Percentiles rank a stretch among this genome's conserved stretches.
Conservation (phyloP, 2,329 filamentous ascomycete genomes). For the Atkinsonella texensis region DNA sequence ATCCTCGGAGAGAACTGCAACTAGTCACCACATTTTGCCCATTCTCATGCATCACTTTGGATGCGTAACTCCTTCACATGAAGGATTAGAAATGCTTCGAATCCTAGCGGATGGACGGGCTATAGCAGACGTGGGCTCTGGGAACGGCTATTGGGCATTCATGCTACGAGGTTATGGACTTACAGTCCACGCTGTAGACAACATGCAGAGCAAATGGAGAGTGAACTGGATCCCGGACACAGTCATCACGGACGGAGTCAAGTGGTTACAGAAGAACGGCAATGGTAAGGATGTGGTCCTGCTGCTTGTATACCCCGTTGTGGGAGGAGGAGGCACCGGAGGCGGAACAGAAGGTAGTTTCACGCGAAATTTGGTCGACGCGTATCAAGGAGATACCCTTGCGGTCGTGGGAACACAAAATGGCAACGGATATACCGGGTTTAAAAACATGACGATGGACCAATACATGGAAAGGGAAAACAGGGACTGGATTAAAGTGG, state of each 20-base stretch:
- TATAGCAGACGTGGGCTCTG: conserved; percentile 56
- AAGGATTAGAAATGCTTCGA: conserved; percentile 48
- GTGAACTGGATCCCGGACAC: conserved; percentile 59
- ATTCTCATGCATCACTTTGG: conserved; percentile 72
- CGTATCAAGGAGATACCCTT: conserved; percentile 51
- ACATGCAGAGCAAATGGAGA: conserved; percentile 54
- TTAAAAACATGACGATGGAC: conserved; percentile 50
- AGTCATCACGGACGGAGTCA: conserved; percentile 44
- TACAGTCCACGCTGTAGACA: conserved; percentile 50
- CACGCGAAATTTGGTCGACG: conserved; percentile 47
- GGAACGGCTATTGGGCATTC: conserved; percentile 66
- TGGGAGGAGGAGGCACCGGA: conserved; percentile 49
- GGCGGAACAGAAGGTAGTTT: conserved; percentile 51
- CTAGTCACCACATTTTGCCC: conserved; percentile 57
- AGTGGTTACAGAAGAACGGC: conserved; percentile 39
- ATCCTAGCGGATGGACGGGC: conserved; percentile 39
- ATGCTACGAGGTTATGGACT: conserved; percentile 51
- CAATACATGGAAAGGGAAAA: conserved; percentile 52
- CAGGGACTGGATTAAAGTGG: conserved; percentile 43
- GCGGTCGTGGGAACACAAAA: conserved; percentile 69
- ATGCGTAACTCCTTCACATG: conserved; percentile 57
- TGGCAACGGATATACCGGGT: conserved; percentile 60
- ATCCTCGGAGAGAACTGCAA: conserved; percentile 37
- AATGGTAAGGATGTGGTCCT: conserved; percentile 46
- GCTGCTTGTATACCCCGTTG: conserved; percentile 62